Conservation (phyloP, 1,284 basidiomycete species). For the Marasmius fiardii region DNA sequence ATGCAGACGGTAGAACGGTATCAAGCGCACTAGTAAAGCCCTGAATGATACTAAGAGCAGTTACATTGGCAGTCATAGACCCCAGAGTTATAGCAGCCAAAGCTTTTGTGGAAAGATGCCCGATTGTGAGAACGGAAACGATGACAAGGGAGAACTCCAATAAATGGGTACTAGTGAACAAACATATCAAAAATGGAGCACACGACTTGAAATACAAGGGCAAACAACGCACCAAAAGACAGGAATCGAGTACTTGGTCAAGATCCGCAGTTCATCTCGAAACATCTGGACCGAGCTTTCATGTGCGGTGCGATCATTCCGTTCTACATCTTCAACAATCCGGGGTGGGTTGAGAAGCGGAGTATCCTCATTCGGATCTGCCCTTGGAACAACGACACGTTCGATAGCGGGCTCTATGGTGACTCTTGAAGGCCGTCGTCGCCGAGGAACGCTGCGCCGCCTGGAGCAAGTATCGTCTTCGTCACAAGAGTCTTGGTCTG, state of each 20-base stretch:
- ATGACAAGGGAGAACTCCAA: constrained; percentile 75
- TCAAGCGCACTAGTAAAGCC: constrained; percentile 86
- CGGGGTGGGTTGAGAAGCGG: constrained; percentile 34
- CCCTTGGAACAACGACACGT: neutral
- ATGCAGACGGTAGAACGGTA: constrained; percentile 87
- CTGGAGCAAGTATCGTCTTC: constrained; percentile 16
- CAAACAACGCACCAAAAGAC: constrained; percentile 52
- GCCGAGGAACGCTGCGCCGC: constrained; percentile 30
- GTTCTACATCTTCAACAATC: constrained; percentile 18
- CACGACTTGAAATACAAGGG: neutral
- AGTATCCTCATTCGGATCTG: constrained; percentile 32
- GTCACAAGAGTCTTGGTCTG: constrained; percentile 8
- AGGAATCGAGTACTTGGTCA: constrained; percentile 64
- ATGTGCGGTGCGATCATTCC: neutral
- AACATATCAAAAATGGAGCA: neutral
- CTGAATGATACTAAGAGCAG: constrained; percentile 69
- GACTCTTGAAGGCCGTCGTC: constrained; percentile 19
- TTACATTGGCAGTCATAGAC: constrained; percentile 80
- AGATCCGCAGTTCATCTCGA: constrained; percentile 57
- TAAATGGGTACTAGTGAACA: constrained; percentile 59
- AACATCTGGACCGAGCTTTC: constrained; percentile 33
- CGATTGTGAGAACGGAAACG: constrained; percentile 77
- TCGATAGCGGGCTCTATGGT: neutral
- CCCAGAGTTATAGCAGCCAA: constrained; percentile 85
- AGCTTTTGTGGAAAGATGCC: constrained; percentile 80